Percentiles rank a stretch among this genome's conserved stretches.
Evolutionary conservation across 257 asterid genomes (phyloP).

Genomic region (Catharanthus roseus): DNA sequence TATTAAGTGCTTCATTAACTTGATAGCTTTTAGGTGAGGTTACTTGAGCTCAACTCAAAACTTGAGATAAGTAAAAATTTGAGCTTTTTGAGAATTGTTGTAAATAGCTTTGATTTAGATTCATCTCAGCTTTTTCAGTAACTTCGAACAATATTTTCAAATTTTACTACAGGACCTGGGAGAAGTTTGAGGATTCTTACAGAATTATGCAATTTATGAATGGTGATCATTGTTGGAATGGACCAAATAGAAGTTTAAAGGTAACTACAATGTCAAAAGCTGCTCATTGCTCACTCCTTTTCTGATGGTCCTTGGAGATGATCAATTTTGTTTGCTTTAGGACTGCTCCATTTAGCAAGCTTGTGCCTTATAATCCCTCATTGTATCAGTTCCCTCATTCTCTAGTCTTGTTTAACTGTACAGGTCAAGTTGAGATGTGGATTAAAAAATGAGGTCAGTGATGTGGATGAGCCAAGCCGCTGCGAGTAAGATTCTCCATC

Average conservation of each 20-base stretch:
- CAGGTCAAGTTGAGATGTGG: slow-evolving; percentile 95
- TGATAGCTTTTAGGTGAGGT: neutral
- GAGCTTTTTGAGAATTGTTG: neutral
- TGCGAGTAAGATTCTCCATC: slow-evolving; percentile 70
- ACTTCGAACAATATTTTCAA: neutral
- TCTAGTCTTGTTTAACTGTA: slow-evolving; percentile 8
- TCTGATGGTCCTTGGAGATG: neutral
- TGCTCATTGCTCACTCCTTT: neutral
- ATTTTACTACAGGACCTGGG: slow-evolving; percentile 61
- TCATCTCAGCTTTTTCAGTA: neutral
- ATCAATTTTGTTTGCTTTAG: neutral
- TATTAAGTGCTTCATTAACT: neutral
- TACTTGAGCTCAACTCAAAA: neutral
- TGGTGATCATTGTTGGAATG: slow-evolving; percentile 99
- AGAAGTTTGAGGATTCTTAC: slow-evolving; percentile 78
- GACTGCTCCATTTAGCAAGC: neutral
- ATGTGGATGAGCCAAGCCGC: slow-evolving; percentile 97
- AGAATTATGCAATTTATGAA: slow-evolving; percentile 59
- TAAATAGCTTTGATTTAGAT: neutral
- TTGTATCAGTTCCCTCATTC: neutral
- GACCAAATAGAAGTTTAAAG: slow-evolving; percentile 93
- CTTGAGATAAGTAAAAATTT: neutral
- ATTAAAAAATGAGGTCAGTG: slow-evolving; percentile 69
- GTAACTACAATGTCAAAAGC: slow-evolving; percentile 22
- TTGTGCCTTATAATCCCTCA: neutral